Evolutionary conservation across 1,284 basidiomycete genomes (phyloP).

Genomic region (Phellopilus nigrolimitatus): DNA sequence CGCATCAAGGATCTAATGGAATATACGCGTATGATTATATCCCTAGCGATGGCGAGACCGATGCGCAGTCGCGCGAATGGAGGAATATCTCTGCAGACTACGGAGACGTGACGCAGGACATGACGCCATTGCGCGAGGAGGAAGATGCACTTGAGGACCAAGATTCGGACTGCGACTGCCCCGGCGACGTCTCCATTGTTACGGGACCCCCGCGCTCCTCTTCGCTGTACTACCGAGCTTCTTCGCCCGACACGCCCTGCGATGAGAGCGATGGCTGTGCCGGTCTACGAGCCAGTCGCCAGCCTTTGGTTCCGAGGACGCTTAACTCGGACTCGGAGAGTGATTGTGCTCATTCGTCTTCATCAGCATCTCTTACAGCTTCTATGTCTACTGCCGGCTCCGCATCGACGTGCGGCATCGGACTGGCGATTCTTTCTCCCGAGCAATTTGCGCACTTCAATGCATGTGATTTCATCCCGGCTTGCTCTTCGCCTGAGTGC

Average conservation of each 20-base stretch:
- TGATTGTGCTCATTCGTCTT: constrained; percentile 14
- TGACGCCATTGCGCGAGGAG: background rate
- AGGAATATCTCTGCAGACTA: background rate
- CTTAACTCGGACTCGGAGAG: constrained; percentile 16
- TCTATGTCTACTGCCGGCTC: constrained; percentile 6
- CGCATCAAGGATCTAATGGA: background rate
- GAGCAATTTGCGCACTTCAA: constrained; percentile 16
- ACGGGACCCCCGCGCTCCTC: background rate
- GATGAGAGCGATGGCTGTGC: constrained; percentile 2
- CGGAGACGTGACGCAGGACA: background rate
- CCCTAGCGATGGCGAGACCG: constrained; percentile 1
- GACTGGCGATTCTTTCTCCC: constrained; percentile 15
- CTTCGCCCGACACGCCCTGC: constrained; percentile 1
- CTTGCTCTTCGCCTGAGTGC: constrained; percentile 4
- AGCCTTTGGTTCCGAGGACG: constrained; percentile 10
- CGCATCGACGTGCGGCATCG: constrained; percentile 7
- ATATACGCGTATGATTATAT: constrained; percentile 6
- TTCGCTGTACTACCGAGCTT: constrained; percentile 10
- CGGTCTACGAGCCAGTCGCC: background rate
- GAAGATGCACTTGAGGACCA: background rate
- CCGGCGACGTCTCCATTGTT: background rate
- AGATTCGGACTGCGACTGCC: background rate
- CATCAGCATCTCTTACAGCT: constrained; percentile 7
- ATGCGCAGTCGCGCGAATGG: constrained; percentile 8
- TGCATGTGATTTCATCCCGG: background rate